Conservation (phyloP, 352 stramenopile genomes). For the Thalassiosira exigua region DNA sequence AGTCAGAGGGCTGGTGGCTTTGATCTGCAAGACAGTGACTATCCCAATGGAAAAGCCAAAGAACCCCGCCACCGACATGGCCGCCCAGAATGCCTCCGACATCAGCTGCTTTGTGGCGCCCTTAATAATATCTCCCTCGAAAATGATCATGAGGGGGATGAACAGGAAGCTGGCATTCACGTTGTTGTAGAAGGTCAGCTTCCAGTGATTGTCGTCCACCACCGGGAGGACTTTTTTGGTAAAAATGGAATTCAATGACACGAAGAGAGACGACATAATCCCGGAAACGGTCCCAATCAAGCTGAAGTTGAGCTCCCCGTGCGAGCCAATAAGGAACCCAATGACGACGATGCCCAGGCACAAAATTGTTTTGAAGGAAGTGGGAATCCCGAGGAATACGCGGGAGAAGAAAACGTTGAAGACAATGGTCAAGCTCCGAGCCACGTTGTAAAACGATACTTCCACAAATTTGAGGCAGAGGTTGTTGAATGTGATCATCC, state of each 20-base stretch:
- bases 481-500: slow-evolving; percentile 89
- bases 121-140: slow-evolving; percentile 75
- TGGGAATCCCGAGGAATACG: slow-evolving; percentile 80
- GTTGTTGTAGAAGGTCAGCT: slow-evolving; percentile 89
- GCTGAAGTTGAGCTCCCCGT: slow-evolving; percentile 88
- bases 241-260: slow-evolving; percentile 89
- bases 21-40: slow-evolving; percentile 88
- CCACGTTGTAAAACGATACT: slow-evolving; percentile 88
- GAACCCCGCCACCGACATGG: slow-evolving; percentile 85
- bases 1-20: slow-evolving; percentile 86
- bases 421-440: slow-evolving; percentile 86
- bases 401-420: slow-evolving; percentile 88
- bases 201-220: slow-evolving; percentile 88
- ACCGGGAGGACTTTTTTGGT: slow-evolving; percentile 87
- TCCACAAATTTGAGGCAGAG: slow-evolving; percentile 87
- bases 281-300: slow-evolving; percentile 84
- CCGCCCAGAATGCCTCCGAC: slow-evolving; percentile 78
- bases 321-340: slow-evolving; percentile 86
- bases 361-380: slow-evolving; percentile 75
- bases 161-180: slow-evolving; percentile 88
- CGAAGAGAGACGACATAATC: slow-evolving; percentile 87
- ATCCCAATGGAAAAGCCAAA: slow-evolving; percentile 90
- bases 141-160: slow-evolving; percentile 84
- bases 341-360: slow-evolving; percentile 86
- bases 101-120: slow-evolving; percentile 53